Evolutionary conservation across 2,329 filamentous ascomycete species (phyloP).

Genomic region (Phaeosphaeria sp.): DNA sequence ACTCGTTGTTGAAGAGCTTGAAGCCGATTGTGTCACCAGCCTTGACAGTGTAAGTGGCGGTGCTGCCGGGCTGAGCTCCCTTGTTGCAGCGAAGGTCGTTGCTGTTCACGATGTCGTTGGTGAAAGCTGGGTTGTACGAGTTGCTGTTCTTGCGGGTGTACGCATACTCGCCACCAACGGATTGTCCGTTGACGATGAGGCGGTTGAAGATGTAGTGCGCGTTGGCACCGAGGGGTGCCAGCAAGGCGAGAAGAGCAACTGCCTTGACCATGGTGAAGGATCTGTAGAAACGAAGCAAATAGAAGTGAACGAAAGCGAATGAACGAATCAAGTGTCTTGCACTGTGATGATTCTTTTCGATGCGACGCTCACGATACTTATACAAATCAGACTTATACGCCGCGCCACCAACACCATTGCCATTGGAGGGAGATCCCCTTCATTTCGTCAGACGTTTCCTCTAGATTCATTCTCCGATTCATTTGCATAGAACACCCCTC

Average conservation of each 20-base stretch:
- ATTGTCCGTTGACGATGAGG: conserved; percentile 41
- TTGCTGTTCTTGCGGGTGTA: conserved; percentile 47
- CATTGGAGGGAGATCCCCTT: conserved; percentile 5
- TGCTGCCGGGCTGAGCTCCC: conserved; percentile 41
- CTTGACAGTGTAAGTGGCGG: conserved; percentile 45
- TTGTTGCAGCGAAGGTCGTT: conserved; percentile 47
- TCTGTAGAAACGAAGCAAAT: conserved; percentile 4
- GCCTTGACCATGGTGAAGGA: conserved; percentile 36
- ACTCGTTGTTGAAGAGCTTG: conserved; percentile 59
- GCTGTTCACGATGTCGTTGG: conserved; percentile 41
- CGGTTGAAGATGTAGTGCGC: conserved; percentile 49
- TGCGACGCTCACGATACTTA: conserved; percentile 3
- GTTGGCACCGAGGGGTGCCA: conserved; percentile 30
- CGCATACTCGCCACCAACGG: conserved; percentile 42
- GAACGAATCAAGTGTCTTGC: conserved; percentile 8
- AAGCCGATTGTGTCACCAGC: conserved; percentile 59
- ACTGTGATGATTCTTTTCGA: conserved; percentile 1
- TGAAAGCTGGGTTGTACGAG: conserved; percentile 41
- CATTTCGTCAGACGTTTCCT: conserved; percentile 2
- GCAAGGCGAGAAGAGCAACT: conserved; percentile 32
- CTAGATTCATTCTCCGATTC: conserved; percentile 7
- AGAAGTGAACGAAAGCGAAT: conserved; percentile 13
- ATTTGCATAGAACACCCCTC: conserved; percentile 9
- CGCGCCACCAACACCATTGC: conserved; percentile 6
- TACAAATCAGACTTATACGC: not conserved